phyloP scores from a whole-genome alignment of 352 stramenopile species.

The Globisporangium abappressorium region DNA sequence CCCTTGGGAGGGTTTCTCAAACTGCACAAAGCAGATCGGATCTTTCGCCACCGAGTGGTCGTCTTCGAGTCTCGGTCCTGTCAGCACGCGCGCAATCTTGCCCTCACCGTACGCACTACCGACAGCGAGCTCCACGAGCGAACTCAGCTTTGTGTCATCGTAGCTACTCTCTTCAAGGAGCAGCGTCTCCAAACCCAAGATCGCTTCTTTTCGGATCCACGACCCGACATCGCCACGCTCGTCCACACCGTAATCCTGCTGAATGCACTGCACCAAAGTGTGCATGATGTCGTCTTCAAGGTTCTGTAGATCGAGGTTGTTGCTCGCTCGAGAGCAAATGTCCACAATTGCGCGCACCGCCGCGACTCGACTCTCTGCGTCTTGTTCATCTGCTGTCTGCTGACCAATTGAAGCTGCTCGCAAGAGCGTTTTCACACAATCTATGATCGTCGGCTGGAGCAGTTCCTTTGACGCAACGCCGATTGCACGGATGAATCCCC shows the following conservation, averaged over 20 bases:
- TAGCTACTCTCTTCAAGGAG: conserved; percentile 41
- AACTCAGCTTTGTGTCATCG: conserved; percentile 30
- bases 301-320: conserved; percentile 40
- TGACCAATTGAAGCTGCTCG: conserved; percentile 40
- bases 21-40: conserved; percentile 59
- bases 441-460: conserved; percentile 26
- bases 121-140: conserved; percentile 31
- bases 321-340: conserved; percentile 59
- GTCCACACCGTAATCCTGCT: conserved; percentile 96
- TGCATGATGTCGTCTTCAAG: conserved; percentile 70
- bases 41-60: conserved; percentile 22
- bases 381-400: conserved; percentile 70
- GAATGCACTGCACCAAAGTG: conserved; percentile 81
- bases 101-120: conserved; percentile 41
- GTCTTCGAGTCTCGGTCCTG: conserved; percentile 12
- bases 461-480: conserved; percentile 40
- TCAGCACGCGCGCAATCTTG: conserved; percentile 37
- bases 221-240: conserved; percentile 98
- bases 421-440: conserved; percentile 38
- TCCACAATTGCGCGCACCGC: conserved; percentile 89
- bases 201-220: conserved; percentile 95
- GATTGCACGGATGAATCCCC: conserved; percentile 71
- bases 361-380: conserved; percentile 95
- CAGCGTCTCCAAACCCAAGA: conserved; percentile 88
- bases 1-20: conserved; percentile 50